Evolutionary conservation across 179 eudicot genomes (phyloP).

Genomic region (Silene noctiflora): DNA sequence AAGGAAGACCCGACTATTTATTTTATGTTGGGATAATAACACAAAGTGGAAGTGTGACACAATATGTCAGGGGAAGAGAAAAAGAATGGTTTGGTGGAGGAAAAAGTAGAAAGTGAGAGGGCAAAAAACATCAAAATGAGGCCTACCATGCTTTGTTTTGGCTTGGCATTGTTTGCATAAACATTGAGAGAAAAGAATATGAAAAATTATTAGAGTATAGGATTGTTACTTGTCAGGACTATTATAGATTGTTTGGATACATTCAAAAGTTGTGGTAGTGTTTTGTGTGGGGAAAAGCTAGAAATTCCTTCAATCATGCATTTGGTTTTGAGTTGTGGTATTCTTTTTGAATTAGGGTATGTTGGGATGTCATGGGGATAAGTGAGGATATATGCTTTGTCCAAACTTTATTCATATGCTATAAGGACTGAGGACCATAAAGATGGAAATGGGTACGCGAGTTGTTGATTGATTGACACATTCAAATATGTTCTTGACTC

Average conservation of each 20-base stretch:
- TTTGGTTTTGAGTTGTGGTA: constrained; percentile 15
- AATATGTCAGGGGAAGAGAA: constrained; percentile 35
- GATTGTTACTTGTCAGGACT: too few species aligned
- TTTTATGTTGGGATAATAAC: too few species aligned
- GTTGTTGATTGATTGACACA: too few species aligned
- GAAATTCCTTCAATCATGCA: constrained; percentile 54
- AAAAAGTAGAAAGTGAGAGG: constrained; percentile 24
- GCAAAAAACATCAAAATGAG: constrained; percentile 39
- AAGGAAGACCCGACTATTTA: too few species aligned
- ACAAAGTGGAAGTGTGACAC: constrained; percentile 33
- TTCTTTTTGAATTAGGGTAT: constrained; percentile 9
- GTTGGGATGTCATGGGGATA: too few species aligned
- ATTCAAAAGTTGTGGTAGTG: constrained; percentile 27
- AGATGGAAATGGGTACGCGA: too few species aligned
- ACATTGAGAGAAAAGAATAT: constrained; percentile 33
- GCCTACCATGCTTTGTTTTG: constrained; percentile 34
- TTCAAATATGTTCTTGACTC: too few species aligned
- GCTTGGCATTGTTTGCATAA: constrained; percentile 32
- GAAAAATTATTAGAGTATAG: background rate
- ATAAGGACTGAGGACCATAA: too few species aligned
- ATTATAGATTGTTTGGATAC: constrained; percentile 16
- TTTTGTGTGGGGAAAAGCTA: constrained; percentile 23
- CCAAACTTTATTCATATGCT: too few species aligned
- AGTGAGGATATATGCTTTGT: too few species aligned
- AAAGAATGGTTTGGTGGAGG: constrained; percentile 35